Conservation (phyloP, 2,329 filamentous ascomycete genomes). For the Xylariaceae sp. region DNA sequence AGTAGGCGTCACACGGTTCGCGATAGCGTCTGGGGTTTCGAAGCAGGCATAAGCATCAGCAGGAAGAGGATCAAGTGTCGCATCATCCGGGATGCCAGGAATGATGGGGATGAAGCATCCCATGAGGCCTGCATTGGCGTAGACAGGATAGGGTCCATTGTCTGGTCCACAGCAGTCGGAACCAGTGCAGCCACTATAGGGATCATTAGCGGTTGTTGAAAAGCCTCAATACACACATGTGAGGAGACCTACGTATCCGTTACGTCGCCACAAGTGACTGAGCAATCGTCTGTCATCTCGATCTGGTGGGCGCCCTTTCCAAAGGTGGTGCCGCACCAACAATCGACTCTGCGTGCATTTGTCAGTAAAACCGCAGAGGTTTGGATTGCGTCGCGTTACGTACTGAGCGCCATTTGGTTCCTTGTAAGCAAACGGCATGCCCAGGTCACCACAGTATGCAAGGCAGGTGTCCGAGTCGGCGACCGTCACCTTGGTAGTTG, state of each 20-base stretch:
- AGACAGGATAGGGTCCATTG: slow-evolving; percentile 41
- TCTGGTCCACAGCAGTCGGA: slow-evolving; percentile 24
- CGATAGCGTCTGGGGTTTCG: slow-evolving; percentile 14
- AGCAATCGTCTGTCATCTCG: not conserved
- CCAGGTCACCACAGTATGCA: slow-evolving; percentile 17
- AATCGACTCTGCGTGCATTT: slow-evolving; percentile 4
- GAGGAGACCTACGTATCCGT: slow-evolving; percentile 2
- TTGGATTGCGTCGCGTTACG: not conserved
- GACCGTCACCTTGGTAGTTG: not conserved
- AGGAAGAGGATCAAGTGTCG: slow-evolving; percentile 1
- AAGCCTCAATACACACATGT: not conserved
- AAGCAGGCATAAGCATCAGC: slow-evolving; percentile 22
- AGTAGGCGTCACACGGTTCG: not conserved
- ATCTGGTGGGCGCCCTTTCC: not conserved
- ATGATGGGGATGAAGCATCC: slow-evolving; percentile 41
- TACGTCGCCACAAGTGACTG: slow-evolving; percentile 1
- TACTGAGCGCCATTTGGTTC: not conserved
- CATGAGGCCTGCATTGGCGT: slow-evolving; percentile 49
- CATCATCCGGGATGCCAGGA: slow-evolving; percentile 21
- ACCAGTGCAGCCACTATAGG: slow-evolving; percentile 20
- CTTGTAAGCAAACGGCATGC: slow-evolving; percentile 15
- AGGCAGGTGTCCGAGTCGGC: slow-evolving; percentile 4
- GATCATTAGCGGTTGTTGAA: slow-evolving; percentile 5
- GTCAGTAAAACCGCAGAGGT: not conserved
- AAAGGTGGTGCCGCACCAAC: slow-evolving; percentile 15